These are phyloP conservation scores for Tranzscheliella williamsii DNA, from an alignment of 1,284 basidiomycete species.

Conservation along the genomic window DNA sequence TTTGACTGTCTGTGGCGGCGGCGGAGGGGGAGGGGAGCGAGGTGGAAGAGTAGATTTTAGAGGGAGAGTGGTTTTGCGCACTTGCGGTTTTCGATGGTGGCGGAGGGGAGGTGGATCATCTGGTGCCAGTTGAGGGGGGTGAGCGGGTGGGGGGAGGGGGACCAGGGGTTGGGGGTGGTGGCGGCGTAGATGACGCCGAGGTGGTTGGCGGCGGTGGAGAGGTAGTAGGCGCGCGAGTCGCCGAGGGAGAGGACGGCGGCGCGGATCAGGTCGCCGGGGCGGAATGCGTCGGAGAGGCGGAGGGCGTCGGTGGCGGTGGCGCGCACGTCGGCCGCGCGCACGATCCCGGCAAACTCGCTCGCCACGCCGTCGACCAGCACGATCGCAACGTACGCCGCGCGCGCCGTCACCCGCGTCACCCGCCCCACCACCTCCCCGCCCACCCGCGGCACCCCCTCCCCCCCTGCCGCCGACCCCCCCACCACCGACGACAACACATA, in stretches of 20 bases:
- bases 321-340: slow-evolving; percentile 77
- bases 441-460: too few relatives aligned
- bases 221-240: slow-evolving; percentile 71
- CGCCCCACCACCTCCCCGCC: slow-evolving; percentile 73
- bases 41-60: slow-evolving; percentile 3
- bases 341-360: slow-evolving; percentile 80
- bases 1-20: too few relatives aligned
- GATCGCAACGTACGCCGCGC: slow-evolving; percentile 84
- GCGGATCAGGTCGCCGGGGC: slow-evolving; percentile 92
- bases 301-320: slow-evolving; percentile 89
- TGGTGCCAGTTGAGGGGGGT: slow-evolving; percentile 77
- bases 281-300: slow-evolving; percentile 90
- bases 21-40: too few relatives aligned
- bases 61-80: slow-evolving; percentile 74
- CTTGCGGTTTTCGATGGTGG: slow-evolving; percentile 78
- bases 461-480: too few relatives aligned
- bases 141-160: slow-evolving; percentile 27
- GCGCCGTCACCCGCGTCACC: slow-evolving; percentile 81
- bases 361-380: slow-evolving; percentile 75
- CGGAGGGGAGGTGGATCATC: slow-evolving; percentile 84
- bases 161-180: slow-evolving; percentile 13
- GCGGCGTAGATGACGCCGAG: slow-evolving; percentile 71
- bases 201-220: slow-evolving; percentile 90
- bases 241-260: slow-evolving; percentile 71
- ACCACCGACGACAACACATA: too few relatives aligned